Percentiles rank a stretch among this genome's conserved stretches.
Conservation (phyloP, 2,329 filamentous ascomycete genomes). For the Aphanocladium album region DNA sequence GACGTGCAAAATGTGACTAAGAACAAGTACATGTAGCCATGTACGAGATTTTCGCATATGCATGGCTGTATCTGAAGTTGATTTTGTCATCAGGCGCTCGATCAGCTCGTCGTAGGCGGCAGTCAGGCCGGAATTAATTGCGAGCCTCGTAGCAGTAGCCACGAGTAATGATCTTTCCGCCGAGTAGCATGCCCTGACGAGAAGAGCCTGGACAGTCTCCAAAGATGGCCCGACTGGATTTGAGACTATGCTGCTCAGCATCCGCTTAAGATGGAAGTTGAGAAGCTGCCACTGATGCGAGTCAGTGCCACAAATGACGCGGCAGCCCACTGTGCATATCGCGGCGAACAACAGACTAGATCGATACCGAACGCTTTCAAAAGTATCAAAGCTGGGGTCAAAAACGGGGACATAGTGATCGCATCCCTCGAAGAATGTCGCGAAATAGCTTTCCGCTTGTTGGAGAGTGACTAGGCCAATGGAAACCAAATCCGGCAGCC, state of each 20-base stretch:
- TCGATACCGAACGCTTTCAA: constrained; percentile 38
- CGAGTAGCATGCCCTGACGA: constrained; percentile 48
- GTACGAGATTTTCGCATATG: constrained; percentile 40
- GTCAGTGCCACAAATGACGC: constrained; percentile 35
- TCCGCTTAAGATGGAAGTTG: constrained; percentile 37
- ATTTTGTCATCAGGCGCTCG: constrained; percentile 12
- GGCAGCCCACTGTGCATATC: constrained; percentile 48
- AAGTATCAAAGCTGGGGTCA: constrained; percentile 33
- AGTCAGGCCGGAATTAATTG: constrained; percentile 42
- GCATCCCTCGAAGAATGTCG: constrained; percentile 24
- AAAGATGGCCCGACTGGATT: constrained; percentile 27
- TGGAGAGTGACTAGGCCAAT: constrained; percentile 19
- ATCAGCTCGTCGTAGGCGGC: constrained; percentile 36
- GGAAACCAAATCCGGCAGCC: constrained; percentile 19
- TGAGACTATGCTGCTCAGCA: constrained; percentile 34
- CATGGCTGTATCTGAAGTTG: background rate
- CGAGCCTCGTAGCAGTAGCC: constrained; percentile 46
- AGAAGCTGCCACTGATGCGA: constrained; percentile 37
- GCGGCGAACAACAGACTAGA: constrained; percentile 47
- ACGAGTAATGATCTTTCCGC: constrained; percentile 46
- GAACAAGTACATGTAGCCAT: constrained; percentile 48
- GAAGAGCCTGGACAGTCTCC: constrained; percentile 47
- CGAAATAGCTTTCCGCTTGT: constrained; percentile 21
- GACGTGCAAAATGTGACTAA: constrained; percentile 45
- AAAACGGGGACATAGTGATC: constrained; percentile 24